A percentile compares a stretch with the other conserved stretches of the same genome.
Conservation (phyloP, 2,329 filamentous ascomycete genomes). For the Niveomyces coronatus region DNA sequence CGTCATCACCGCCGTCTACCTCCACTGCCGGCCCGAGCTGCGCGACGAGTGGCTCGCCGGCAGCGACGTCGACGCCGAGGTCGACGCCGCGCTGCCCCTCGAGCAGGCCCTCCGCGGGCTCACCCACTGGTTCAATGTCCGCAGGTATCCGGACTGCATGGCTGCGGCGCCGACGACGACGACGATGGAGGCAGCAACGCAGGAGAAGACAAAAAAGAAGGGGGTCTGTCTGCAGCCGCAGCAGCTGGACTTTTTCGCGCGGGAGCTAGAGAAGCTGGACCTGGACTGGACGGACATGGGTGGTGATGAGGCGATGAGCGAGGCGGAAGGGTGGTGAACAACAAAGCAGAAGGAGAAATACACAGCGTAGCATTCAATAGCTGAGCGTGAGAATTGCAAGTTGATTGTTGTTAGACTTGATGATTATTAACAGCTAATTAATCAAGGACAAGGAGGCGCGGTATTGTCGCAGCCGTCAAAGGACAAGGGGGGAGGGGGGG, state of each 20-base stretch:
- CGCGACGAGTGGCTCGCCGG: conserved; percentile 92
- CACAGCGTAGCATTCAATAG: neutral
- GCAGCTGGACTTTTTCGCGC: conserved; percentile 66
- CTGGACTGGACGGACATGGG: conserved; percentile 35
- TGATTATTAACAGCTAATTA: too few relatives aligned
- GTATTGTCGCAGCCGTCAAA: too few relatives aligned
- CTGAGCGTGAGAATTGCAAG: too few relatives aligned
- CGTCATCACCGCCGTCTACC: conserved; percentile 92
- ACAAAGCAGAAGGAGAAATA: neutral
- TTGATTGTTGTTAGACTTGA: too few relatives aligned
- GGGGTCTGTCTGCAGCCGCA: neutral
- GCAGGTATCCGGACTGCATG: conserved; percentile 72
- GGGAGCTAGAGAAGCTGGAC: conserved; percentile 66
- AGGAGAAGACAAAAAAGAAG: neutral
- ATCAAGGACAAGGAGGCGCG: too few relatives aligned
- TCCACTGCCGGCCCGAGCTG: conserved; percentile 85
- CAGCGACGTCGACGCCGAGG: conserved; percentile 83
- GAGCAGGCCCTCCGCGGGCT: conserved; percentile 83
- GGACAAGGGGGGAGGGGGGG: too few relatives aligned
- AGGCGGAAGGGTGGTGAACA: conserved; percentile 21
- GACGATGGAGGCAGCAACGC: conserved; percentile 43
- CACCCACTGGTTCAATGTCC: conserved; percentile 90
- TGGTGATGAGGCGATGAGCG: conserved; percentile 23
- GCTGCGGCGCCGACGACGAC: conserved; percentile 45
- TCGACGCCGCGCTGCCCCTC: conserved; percentile 83